Conservation (phyloP, 805 yeast species). For the Pichia nakasei region DNA sequence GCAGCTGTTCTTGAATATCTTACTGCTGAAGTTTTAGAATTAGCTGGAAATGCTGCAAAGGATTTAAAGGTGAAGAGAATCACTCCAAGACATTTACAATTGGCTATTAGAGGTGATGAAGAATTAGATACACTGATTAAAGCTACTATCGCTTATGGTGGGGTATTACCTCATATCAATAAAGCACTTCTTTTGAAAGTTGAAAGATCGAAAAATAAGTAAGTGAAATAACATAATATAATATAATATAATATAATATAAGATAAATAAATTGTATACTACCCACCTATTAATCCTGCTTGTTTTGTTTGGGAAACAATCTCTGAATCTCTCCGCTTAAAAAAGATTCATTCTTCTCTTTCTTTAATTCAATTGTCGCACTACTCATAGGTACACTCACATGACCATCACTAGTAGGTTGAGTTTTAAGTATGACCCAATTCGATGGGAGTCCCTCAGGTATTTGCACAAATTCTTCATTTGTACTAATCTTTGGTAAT, state of each 20-base stretch:
- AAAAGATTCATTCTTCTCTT: neutral
- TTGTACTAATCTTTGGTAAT: too few relatives aligned
- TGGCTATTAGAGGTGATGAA: slow-evolving; percentile 97
- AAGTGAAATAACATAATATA: too few relatives aligned
- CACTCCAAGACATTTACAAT: slow-evolving; percentile 93
- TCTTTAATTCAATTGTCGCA: neutral
- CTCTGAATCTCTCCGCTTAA: neutral
- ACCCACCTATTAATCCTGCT: too few relatives aligned
- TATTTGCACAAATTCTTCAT: too few relatives aligned
- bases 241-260: too few relatives aligned
- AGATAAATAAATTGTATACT: too few relatives aligned
- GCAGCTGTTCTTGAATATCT: slow-evolving; percentile 94
- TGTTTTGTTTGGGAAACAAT: neutral
- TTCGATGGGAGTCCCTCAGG: too few relatives aligned
- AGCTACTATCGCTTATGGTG: slow-evolving; percentile 96
- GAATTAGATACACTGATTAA: slow-evolving; percentile 89
- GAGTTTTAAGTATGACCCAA: neutral
- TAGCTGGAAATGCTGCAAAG: slow-evolving; percentile 98
- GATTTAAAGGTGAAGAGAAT: slow-evolving; percentile 93
- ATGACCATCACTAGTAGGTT: neutral
- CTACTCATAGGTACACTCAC: neutral
- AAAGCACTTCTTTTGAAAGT: slow-evolving; percentile 72
- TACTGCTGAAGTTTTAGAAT: slow-evolving; percentile 93
- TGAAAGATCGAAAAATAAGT: slow-evolving; percentile 41
- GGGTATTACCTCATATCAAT: slow-evolving; percentile 93